These are phyloP conservation scores for Plectosphaerella sp. DNA, from an alignment of 2,329 filamentous ascomycete species.

Conservation along the genomic window DNA sequence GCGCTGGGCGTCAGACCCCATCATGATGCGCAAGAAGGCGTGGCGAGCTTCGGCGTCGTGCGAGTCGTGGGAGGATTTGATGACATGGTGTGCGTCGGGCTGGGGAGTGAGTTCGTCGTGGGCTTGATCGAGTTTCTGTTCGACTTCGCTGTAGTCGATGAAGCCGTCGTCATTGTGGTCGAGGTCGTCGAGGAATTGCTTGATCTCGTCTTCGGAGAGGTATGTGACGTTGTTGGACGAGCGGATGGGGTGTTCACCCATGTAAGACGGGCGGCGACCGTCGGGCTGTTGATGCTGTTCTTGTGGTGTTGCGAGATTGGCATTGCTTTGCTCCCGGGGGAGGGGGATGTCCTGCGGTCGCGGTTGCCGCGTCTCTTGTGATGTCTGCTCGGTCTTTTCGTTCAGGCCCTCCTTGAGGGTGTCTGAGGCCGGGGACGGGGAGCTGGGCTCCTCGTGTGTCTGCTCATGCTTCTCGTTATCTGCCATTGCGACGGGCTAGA, in stretches of 20 bases:
- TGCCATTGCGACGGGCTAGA: background rate
- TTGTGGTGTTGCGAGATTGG: background rate
- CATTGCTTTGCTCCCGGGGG: background rate
- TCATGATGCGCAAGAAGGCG: slow-evolving; percentile 45
- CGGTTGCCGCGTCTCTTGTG: background rate
- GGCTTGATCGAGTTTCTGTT: slow-evolving; percentile 47
- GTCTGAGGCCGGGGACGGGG: background rate
- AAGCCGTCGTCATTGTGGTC: slow-evolving; percentile 46
- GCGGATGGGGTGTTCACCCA: slow-evolving; percentile 19
- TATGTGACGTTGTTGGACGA: slow-evolving; percentile 20
- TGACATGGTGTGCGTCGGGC: slow-evolving; percentile 39
- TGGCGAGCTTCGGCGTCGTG: slow-evolving; percentile 36
- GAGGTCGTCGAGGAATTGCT: slow-evolving; percentile 46
- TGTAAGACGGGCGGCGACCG: slow-evolving; percentile 3
- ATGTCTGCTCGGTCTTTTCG: background rate
- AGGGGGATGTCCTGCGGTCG: background rate
- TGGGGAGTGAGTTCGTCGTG: slow-evolving; percentile 45
- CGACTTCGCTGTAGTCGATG: slow-evolving; percentile 48
- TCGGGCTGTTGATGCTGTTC: background rate
- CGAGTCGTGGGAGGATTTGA: slow-evolving; percentile 22
- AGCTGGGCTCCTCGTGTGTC: background rate
- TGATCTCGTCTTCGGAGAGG: slow-evolving; percentile 43
- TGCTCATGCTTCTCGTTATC: background rate
- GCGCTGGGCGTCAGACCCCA: slow-evolving; percentile 33
- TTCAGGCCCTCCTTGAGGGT: background rate